phyloP scores from a whole-genome alignment of 1,284 basidiomycete species.

The Ustilago nuda region DNA sequence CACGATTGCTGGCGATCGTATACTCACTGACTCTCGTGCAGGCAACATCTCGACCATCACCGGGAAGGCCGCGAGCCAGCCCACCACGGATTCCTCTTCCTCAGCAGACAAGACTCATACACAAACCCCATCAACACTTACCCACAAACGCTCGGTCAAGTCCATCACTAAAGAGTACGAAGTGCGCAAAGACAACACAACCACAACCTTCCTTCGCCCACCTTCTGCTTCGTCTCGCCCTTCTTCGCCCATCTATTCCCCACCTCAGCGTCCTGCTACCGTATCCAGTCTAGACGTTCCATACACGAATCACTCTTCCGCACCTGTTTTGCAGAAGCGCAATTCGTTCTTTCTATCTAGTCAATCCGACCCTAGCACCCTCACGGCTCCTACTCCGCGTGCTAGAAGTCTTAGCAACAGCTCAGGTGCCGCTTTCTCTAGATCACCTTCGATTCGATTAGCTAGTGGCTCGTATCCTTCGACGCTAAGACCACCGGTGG shows the following conservation, averaged over 20 bases:
- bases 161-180: slow-evolving; percentile 44
- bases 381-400: slow-evolving; percentile 29
- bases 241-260: slow-evolving; percentile 18
- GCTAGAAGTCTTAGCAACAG: slow-evolving; percentile 33
- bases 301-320: slow-evolving; percentile 4
- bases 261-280: slow-evolving; percentile 3
- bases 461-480: slow-evolving; percentile 49
- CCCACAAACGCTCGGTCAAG: slow-evolving; percentile 45
- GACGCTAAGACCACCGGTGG: slow-evolving; percentile 32
- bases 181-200: slow-evolving; percentile 12
- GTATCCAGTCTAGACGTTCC: slow-evolving; percentile 3
- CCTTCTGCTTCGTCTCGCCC: slow-evolving; percentile 17
- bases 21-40: slow-evolving; percentile 24
- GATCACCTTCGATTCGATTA: slow-evolving; percentile 44
- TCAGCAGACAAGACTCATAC: slow-evolving; percentile 9
- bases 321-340: slow-evolving; percentile 17
- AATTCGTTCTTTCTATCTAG: slow-evolving; percentile 26
- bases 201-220: slow-evolving; percentile 15
- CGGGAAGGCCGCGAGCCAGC: slow-evolving; percentile 12
- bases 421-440: slow-evolving; percentile 21
- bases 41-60: slow-evolving; percentile 16
- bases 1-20: slow-evolving; percentile 23
- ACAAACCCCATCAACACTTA: slow-evolving; percentile 17
- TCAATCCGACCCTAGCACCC: slow-evolving; percentile 16
- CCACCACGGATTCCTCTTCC: background rate